Evolutionary conservation across 2,329 filamentous ascomycete species (phyloP).

Genomic region (Alternaria sp.): DNA sequence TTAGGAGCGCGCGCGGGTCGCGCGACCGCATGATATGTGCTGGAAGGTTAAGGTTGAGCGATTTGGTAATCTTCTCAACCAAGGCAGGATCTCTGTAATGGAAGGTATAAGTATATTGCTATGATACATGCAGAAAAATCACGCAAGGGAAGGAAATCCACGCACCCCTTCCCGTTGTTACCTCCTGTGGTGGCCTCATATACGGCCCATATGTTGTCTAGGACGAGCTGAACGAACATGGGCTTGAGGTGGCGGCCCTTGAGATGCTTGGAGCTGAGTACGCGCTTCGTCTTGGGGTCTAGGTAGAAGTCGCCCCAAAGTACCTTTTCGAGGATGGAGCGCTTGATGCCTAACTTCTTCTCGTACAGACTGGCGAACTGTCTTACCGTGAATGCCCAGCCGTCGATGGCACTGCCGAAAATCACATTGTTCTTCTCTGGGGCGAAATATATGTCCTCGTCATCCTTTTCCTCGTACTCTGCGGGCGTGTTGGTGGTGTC

Average conservation of each 20-base stretch:
- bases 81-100: conserved; percentile 71
- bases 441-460: conserved; percentile 97
- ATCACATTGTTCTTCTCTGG: conserved; percentile 99
- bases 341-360: conserved; percentile 95
- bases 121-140: conserved; percentile 39
- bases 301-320: conserved; percentile 97
- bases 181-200: conserved; percentile 89
- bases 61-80: conserved; percentile 94
- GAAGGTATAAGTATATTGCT: conserved; percentile 50
- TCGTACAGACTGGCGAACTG: conserved; percentile 95
- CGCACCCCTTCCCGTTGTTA: conserved; percentile 79
- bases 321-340: conserved; percentile 85
- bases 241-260: conserved; percentile 92
- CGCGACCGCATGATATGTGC: conserved; percentile 83
- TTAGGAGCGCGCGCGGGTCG: conserved; percentile 83
- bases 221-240: conserved; percentile 94
- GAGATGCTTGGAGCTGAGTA: conserved; percentile 87
- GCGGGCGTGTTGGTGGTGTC: conserved; percentile 57
- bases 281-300: conserved; percentile 95
- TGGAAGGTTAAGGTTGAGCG: conserved; percentile 80
- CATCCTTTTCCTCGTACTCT: conserved; percentile 86
- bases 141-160: conserved; percentile 50
- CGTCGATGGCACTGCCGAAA: conserved; percentile 95
- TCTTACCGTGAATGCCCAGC: conserved; percentile 97
- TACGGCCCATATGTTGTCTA: conserved; percentile 95